Conservation (phyloP, 805 yeast genomes). For the Blastobotrys chiropterorum region DNA sequence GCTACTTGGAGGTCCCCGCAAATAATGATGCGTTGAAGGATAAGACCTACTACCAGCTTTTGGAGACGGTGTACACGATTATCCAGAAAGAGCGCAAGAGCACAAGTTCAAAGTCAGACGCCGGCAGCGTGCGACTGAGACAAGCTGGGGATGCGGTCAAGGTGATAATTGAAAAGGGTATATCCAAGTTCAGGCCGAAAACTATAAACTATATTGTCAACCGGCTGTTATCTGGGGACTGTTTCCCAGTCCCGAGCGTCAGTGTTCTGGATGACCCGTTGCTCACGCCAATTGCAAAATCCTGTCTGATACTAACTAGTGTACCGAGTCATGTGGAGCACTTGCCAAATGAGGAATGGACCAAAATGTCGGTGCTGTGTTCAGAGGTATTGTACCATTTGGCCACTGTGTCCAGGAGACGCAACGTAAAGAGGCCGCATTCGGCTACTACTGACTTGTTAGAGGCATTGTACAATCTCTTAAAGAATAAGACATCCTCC, state of each 20-base stretch:
- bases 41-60: neutral
- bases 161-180: neutral
- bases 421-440: neutral
- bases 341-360: neutral
- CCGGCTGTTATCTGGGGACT: neutral
- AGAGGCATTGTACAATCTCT: neutral
- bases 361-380: neutral
- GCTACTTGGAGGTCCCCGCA: neutral
- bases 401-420: neutral
- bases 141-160: neutral
- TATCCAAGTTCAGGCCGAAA: neutral
- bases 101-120: neutral
- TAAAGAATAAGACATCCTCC: neutral
- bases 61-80: neutral
- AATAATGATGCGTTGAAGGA: neutral
- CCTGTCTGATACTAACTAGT: neutral
- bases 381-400: neutral
- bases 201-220: neutral
- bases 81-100: slow-evolving; percentile 1
- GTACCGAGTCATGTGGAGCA: slow-evolving; percentile 5
- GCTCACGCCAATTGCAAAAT: slow-evolving; percentile 1
- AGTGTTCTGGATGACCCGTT: neutral
- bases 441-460: neutral
- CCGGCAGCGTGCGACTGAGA: neutral
- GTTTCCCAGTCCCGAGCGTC: neutral